Conservation (phyloP, 768 basidiomycete genomes). For the Mycena albidolilacea region DNA sequence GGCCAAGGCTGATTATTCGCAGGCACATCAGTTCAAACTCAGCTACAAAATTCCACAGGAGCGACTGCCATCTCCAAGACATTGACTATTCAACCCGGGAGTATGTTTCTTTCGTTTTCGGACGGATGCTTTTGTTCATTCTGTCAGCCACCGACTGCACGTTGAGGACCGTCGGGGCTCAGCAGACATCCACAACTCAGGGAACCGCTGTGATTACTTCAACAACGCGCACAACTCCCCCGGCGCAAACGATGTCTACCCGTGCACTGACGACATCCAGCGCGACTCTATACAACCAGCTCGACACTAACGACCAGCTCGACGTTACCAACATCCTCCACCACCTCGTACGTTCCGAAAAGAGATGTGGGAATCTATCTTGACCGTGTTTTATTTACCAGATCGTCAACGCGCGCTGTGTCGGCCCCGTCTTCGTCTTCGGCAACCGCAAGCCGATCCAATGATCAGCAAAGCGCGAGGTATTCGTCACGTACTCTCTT, state of each 20-base stretch:
- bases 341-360: not conserved
- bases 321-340: not conserved
- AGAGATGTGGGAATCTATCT: no score
- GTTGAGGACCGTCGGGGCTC: not conserved
- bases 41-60: constrained; percentile 20
- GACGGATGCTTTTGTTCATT: not conserved
- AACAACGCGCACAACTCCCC: no score
- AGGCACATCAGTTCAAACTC: constrained; percentile 23
- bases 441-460: not conserved
- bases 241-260: not conserved
- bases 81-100: constrained; percentile 15
- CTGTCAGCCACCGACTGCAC: constrained; percentile 15
- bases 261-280: not conserved
- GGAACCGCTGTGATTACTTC: not conserved
- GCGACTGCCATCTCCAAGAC: constrained; percentile 12
- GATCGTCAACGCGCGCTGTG: not conserved
- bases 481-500: not conserved
- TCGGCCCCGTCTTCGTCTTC: not conserved
- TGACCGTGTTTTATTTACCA: not conserved
- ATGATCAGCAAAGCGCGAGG: constrained; percentile 7
- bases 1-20: not conserved
- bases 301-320: not conserved
- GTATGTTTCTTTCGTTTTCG: not conserved
- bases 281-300: not conserved
- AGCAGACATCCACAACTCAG: constrained; percentile 5